These are phyloP conservation scores for Rubroboletus pulcherrimus DNA, from an alignment of 768 basidiomycete species.

Conservation along the genomic window DNA sequence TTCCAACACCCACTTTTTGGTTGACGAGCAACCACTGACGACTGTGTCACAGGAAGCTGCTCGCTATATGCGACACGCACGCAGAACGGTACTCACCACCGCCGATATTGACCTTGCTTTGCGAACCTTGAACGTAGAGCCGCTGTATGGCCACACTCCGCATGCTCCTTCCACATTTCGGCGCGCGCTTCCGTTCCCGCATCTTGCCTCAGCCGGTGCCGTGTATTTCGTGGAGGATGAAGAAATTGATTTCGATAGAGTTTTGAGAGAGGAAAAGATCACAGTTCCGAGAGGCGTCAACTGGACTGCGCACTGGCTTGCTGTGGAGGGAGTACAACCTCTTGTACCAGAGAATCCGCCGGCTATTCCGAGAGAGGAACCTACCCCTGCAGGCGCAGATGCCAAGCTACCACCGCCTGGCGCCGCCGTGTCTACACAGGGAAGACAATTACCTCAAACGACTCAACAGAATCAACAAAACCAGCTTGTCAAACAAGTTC, in stretches of 20 bases:
- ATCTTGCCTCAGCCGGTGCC: constrained; percentile 50
- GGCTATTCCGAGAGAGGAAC: constrained; percentile 62
- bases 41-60: constrained; percentile 67
- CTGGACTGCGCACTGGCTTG: constrained; percentile 97
- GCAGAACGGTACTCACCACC: constrained; percentile 84
- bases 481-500: constrained; percentile 84
- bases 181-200: constrained; percentile 45
- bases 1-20: background rate
- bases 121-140: constrained; percentile 93
- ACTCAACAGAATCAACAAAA: constrained; percentile 57
- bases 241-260: constrained; percentile 93
- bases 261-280: constrained; percentile 83
- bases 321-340: constrained; percentile 96
- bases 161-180: constrained; percentile 36
- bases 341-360: constrained; percentile 95
- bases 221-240: constrained; percentile 96
- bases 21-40: background rate
- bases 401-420: constrained; percentile 29
- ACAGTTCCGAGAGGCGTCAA: constrained; percentile 73
- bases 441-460: constrained; percentile 23
- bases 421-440: constrained; percentile 19
- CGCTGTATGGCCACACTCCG: constrained; percentile 65
- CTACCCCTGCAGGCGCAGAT: constrained; percentile 23
- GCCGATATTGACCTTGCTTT: constrained; percentile 92
- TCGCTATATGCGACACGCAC: constrained; percentile 93